These are phyloP conservation scores for Scleroderma citrinum DNA, from an alignment of 768 basidiomycete species.

Conservation along the genomic window DNA sequence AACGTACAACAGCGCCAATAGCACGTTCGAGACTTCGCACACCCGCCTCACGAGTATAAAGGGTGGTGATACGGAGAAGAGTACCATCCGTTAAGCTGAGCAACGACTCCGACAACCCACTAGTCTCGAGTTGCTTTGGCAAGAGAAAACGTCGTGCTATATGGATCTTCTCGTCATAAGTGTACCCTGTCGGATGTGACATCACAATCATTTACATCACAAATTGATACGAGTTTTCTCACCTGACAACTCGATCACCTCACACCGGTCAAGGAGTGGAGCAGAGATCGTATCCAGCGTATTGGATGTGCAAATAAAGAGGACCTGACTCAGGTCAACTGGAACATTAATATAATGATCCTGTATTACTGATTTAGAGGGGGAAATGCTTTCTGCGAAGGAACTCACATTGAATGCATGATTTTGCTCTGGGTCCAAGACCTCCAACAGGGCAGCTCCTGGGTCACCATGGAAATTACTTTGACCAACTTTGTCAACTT, in stretches of 20 bases:
- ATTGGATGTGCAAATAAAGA: constrained; percentile 94
- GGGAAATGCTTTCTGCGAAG: not conserved
- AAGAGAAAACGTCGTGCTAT: constrained; percentile 85
- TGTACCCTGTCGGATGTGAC: constrained; percentile 49
- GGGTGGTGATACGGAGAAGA: constrained; percentile 63
- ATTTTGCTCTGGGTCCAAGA: constrained; percentile 93
- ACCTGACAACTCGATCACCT: constrained; percentile 78
- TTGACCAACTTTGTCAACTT: constrained; percentile 87
- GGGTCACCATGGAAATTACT: constrained; percentile 92
- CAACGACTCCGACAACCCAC: constrained; percentile 60
- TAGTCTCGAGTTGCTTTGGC: constrained; percentile 80
- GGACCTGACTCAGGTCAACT: constrained; percentile 79
- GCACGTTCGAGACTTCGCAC: constrained; percentile 87
- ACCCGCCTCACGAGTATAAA: constrained; percentile 88
- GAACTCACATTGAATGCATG: constrained; percentile 64
- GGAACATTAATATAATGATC: constrained; percentile 92
- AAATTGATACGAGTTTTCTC: constrained; percentile 9
- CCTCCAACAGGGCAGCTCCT: constrained; percentile 83
- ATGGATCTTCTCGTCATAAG: constrained; percentile 85
- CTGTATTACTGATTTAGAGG: constrained; percentile 28
- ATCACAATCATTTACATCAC: too few relatives aligned
- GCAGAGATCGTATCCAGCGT: constrained; percentile 83
- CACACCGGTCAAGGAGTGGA: constrained; percentile 85
- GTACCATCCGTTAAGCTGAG: constrained; percentile 65
- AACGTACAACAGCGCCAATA: constrained; percentile 82